phyloP scores from a whole-genome alignment of 2,329 filamentous ascomycete species.

The Trichoderma cornu-damae region DNA sequence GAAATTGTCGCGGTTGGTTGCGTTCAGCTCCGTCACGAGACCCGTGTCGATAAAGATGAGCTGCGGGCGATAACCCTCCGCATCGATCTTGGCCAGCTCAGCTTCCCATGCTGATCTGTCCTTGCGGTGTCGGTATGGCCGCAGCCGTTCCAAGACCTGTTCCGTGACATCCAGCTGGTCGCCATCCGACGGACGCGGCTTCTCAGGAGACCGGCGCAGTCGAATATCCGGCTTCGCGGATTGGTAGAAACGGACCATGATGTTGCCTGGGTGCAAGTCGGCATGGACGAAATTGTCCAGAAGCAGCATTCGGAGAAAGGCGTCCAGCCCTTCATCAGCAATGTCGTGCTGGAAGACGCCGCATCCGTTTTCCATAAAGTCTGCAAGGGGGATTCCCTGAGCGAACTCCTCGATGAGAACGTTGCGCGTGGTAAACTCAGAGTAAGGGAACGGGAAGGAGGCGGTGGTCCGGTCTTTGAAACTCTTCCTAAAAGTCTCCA shows the following conservation, averaged over 20 bases:
- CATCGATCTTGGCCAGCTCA: conserved; percentile 71
- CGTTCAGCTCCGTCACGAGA: conserved; percentile 88
- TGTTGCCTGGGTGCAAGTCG: conserved; percentile 94
- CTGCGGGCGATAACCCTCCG: conserved; percentile 86
- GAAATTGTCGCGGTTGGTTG: conserved; percentile 81
- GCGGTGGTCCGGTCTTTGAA: conserved; percentile 86
- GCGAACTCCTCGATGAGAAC: conserved; percentile 95
- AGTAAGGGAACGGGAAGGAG: conserved; percentile 95
- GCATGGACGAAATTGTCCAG: conserved; percentile 98
- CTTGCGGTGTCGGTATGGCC: conserved; percentile 60
- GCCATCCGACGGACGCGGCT: conserved; percentile 35
- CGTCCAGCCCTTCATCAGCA: conserved; percentile 88
- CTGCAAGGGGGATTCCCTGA: conserved; percentile 83
- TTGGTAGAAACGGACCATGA: conserved; percentile 98
- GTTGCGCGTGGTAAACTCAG: conserved; percentile 84
- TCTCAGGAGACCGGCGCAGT: conserved; percentile 27
- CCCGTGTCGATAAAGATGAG: conserved; percentile 97
- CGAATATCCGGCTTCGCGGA: conserved; percentile 64
- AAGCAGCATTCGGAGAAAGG: conserved; percentile 92
- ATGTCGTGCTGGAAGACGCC: conserved; percentile 93
- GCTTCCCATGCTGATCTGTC: conserved; percentile 66
- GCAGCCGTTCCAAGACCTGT: conserved; percentile 72
- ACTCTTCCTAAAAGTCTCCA: conserved; percentile 81
- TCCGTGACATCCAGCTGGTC: conserved; percentile 74
- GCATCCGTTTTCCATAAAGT: conserved; percentile 86